Evolutionary conservation across 2,329 filamentous ascomycete genomes (phyloP), one percentile per base, ranked within the genome.

Genomic region (Cadophora malorum): DNA sequence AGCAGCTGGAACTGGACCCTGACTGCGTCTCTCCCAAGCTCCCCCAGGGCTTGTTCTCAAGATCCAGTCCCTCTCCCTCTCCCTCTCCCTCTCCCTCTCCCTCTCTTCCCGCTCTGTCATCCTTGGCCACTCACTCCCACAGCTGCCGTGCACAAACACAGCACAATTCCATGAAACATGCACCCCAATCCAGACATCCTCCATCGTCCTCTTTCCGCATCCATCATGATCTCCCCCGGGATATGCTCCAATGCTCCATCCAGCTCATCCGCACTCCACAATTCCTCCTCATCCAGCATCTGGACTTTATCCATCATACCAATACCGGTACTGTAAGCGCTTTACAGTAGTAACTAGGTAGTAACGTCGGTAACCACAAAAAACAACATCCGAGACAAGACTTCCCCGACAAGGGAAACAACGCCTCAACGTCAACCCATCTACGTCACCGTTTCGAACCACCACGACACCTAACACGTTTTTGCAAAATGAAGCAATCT

Each of bases 401-500:
- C 41, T 28, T 28, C 28, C 28, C 35, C 8, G 35, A 38, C 35
- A 14, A 38, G 12, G 10, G 8, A n/a, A 16, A 1, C 5, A 28
- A 55, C 52, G 49, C 64, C 64, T 63, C 65, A 25, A 68, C 55
- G 55, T 5, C 65, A 25, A 38, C 35, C 49, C 41, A 58, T 38
- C 49, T n/a, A 65, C 56, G 49, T 68, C 61, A 67, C 61, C 31
- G 28, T 23, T 33, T 45, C 38, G 33, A 35, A 41, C 25, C 33
- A 62, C 28, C 21, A n/a, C 45, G 19, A 47, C 35, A 38, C 12
- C 35, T 38, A 38, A 9, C 35, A 38, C n/a, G 41, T 45, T 12
- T 31, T 52, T 25, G 28, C 31, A 65, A 69, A 59, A 69, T 67
- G 65, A 67, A 67, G 50, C 62, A 65, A 64, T 67, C 47, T 61